Percentiles rank a stretch among this genome's conserved stretches.
phyloP scores from a whole-genome alignment of 2,329 filamentous ascomycete species.

The Cordyceps militaris region DNA sequence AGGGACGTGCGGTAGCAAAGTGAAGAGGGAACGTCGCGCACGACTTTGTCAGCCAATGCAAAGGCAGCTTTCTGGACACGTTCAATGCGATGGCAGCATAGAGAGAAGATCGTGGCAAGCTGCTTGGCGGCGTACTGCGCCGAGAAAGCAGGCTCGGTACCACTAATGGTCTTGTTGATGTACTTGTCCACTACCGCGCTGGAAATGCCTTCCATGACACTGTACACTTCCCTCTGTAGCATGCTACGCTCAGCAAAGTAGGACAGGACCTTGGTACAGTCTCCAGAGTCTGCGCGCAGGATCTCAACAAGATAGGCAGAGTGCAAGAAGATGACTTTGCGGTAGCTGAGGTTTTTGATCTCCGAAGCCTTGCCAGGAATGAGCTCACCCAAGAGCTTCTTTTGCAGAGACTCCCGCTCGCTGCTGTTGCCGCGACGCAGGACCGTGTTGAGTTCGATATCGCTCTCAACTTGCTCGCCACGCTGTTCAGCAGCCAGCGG shows the following conservation, averaged over 20 bases:
- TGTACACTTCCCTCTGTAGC: conserved; percentile 56
- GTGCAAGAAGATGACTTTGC: conserved; percentile 87
- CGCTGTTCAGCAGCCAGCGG: conserved; percentile 83
- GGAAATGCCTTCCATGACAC: conserved; percentile 57
- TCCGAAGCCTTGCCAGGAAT: conserved; percentile 72
- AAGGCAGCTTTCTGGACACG: conserved; percentile 85
- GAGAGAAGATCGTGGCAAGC: conserved; percentile 75
- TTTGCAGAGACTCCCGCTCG: conserved; percentile 72
- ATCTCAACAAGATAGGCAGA: conserved; percentile 85
- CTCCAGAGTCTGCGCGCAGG: conserved; percentile 75
- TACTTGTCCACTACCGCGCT: conserved; percentile 72
- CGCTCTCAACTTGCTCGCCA: conserved; percentile 85
- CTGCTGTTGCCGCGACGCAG: conserved; percentile 77
- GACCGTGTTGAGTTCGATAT: conserved; percentile 93
- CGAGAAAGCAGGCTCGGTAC: conserved; percentile 70
- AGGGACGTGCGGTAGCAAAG: conserved; percentile 85
- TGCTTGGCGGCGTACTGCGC: conserved; percentile 86
- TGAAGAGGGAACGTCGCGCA: conserved; percentile 77
- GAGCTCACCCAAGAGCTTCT: conserved; percentile 65
- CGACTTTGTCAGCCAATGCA: conserved; percentile 75
- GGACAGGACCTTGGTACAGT: conserved; percentile 80
- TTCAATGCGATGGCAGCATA: conserved; percentile 88
- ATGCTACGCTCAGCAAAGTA: conserved; percentile 95
- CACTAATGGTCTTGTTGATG: conserved; percentile 64
- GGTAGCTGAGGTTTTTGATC: conserved; percentile 76